Base-by-base conservation (phyloP, 139 green algal species). In the Chlamydomonas urium region DNA sequence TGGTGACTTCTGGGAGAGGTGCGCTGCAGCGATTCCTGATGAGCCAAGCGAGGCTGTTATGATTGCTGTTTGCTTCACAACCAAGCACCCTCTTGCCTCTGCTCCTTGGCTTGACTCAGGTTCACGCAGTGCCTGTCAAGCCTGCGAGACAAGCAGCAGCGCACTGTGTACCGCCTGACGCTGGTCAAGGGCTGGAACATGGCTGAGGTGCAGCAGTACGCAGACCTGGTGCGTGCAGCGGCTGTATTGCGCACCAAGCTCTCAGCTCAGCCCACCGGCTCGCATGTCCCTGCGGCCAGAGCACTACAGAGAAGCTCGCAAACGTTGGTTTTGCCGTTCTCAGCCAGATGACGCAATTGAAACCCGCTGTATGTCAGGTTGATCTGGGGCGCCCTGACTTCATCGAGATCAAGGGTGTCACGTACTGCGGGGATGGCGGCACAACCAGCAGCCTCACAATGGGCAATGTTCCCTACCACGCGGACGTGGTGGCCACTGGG, bases 121-220 rank as follows among this genome's bases (percentile, higher is more conserved):
- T 93, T 94, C 78, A 75, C 73, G n/a, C 71, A 53, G n/a, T 93
- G 83, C 73, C 79, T 95, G 23, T 77, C 42, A 0, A 34, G 79
- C 31, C 75, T 95, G 4, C 65, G 57, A 10, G 66, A 84, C 53
- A 91, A 91, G 77, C 67, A 71, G 32, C 90, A 95, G 74, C 79
- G 90, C 42, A 95, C 90, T 4, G 90, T 94, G 47, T 94, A 92
- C 81, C 80, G 84, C 10, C 76, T 94, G 50, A 95, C 90, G 26
- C 78, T 95, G 50, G 89, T 95, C 35, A 87, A 87, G 75, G 89
- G 86, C 34, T 93, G 80, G 83, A 95, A 94, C 80, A 89, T 89
- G 82, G 74, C 75, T 10, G 90, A 95, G 65, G 74, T 92, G 47
- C 47, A 47, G 33, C 61, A 79, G 48, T 95, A 95, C 65, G 86